A percentile compares a stretch with the other conserved stretches of the same genome.
Conservation (phyloP, 768 basidiomycete species). For the Kockovaella imperatae region DNA sequence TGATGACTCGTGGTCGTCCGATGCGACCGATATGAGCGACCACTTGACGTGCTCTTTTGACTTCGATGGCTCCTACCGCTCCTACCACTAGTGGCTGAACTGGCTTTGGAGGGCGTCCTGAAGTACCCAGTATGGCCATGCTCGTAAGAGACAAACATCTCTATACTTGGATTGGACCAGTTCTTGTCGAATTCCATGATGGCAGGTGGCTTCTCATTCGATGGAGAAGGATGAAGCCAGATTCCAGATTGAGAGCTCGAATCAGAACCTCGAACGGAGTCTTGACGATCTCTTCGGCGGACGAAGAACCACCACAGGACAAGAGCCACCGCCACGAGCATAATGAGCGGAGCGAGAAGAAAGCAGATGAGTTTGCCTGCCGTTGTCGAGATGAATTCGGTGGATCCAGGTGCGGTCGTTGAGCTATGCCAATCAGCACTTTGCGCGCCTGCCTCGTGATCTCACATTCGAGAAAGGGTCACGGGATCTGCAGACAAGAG, state of each 20-base stretch:
- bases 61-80: too few relatives aligned
- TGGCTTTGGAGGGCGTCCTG: too few relatives aligned
- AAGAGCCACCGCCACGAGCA: slow-evolving; percentile 9
- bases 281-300: slow-evolving; percentile 7
- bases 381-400: slow-evolving; percentile 13
- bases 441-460: too few relatives aligned
- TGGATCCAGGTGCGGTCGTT: too few relatives aligned
- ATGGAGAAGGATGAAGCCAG: background rate
- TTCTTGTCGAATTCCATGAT: too few relatives aligned
- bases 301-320: slow-evolving; percentile 9
- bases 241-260: background rate
- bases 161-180: too few relatives aligned
- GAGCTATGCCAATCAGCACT: too few relatives aligned
- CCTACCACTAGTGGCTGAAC: too few relatives aligned
- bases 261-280: background rate
- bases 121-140: too few relatives aligned
- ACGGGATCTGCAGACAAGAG: slow-evolving; percentile 17
- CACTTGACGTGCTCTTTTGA: too few relatives aligned
- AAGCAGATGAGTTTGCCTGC: slow-evolving; percentile 26
- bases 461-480: slow-evolving; percentile 16
- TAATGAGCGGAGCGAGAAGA: slow-evolving; percentile 13
- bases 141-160: slow-evolving; percentile 20
- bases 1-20: too few relatives aligned
- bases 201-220: background rate
- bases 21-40: too few relatives aligned